Conservation (phyloP, 148 eudicot genomes). For the Vaccinium darrowii region DNA sequence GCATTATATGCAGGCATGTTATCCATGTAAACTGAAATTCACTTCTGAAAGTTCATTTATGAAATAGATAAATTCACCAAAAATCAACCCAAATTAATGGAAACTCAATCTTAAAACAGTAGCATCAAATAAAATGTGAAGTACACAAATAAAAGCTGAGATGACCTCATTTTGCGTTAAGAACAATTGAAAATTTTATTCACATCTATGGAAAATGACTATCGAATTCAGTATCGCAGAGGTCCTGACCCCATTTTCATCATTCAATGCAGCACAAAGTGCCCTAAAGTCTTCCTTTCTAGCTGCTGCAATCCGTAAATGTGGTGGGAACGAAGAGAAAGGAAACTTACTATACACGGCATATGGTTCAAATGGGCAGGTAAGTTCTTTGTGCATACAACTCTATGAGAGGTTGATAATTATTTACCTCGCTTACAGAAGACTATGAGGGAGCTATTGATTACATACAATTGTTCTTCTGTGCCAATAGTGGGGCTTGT, state of each 20-base stretch:
- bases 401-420: not conserved
- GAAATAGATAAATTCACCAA: not conserved
- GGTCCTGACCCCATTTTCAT: slow-evolving; percentile 14
- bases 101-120: not conserved
- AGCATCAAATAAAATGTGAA: not conserved
- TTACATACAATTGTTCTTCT: not conserved
- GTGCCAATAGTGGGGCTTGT: slow-evolving; percentile 77
- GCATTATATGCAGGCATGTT: not conserved
- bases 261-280: slow-evolving; percentile 68
- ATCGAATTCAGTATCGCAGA: not conserved
- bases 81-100: not conserved
- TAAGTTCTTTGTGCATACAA: slow-evolving; percentile 21
- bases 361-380: slow-evolving; percentile 96
- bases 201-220: not conserved
- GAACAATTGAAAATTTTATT: no score
- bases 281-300: slow-evolving; percentile 75
- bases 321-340: slow-evolving; percentile 98
- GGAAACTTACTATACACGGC: slow-evolving; percentile 73
- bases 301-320: slow-evolving; percentile 88
- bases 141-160: not conserved
- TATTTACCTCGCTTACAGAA: not conserved
- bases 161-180: not conserved
- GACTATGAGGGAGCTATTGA: slow-evolving; percentile 9
- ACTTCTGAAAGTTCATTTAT: not conserved
- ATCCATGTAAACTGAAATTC: not conserved